Conservation (phyloP, 306 rosid genomes). For the Bauhinia variegata region DNA sequence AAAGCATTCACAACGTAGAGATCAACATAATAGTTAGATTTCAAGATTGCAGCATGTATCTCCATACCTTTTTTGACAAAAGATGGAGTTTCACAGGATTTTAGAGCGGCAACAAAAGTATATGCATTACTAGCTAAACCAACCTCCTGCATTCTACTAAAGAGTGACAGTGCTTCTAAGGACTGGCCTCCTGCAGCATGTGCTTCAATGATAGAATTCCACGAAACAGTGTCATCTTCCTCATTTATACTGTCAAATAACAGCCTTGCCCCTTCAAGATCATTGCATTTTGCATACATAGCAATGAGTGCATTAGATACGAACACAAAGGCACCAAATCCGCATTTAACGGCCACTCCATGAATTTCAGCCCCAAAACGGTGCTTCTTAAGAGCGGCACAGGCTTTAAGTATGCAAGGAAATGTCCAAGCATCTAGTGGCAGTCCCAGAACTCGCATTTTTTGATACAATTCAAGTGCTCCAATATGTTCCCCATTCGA, state of each 20-base stretch:
- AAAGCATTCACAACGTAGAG: conserved; percentile 66
- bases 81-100: conserved; percentile 60
- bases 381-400: conserved; percentile 40
- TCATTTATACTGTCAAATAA: conserved; percentile 51
- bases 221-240: conserved; percentile 62
- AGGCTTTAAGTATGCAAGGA: conserved; percentile 62
- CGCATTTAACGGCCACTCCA: conserved; percentile 67
- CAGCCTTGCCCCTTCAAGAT: conserved; percentile 54
- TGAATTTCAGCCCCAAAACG: conserved; percentile 59
- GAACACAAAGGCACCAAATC: conserved; percentile 49
- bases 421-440: conserved; percentile 61
- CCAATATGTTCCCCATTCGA: conserved; percentile 50
- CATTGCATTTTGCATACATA: conserved; percentile 68
- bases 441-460: conserved; percentile 56
- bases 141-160: conserved; percentile 57
- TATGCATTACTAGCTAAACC: conserved; percentile 50
- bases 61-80: conserved; percentile 57
- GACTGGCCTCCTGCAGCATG: conserved; percentile 51
- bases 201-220: conserved; percentile 76
- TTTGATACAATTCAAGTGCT: conserved; percentile 55
- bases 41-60: conserved; percentile 62
- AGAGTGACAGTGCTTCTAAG: conserved; percentile 54
- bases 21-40: conserved; percentile 48
- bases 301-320: conserved; percentile 67
- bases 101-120: conserved; percentile 70